Base-by-base conservation (phyloP, 1,284 basidiomycete species). In the Sphagnurus paluster region DNA sequence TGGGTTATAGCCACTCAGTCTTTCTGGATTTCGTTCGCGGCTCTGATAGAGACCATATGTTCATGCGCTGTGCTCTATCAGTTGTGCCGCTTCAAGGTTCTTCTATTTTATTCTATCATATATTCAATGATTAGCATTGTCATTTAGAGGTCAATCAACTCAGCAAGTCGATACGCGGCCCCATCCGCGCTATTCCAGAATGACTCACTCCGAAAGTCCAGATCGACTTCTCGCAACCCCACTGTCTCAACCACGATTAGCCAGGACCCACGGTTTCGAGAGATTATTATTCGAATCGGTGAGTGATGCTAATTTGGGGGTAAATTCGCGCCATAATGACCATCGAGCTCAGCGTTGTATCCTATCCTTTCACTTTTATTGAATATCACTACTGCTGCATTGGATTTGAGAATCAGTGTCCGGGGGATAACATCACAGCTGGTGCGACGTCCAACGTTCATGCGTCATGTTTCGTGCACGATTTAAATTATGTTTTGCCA, bases 1-100 rank as follows among this genome's bases (percentile, higher is more conserved):
- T 61, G 61, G 57, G 44, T 56, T 14, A 51, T 61, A 19, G 58
- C 47, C 5, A 59, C 58, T n/a, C 54, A 56, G 26, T 52, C 55
- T 1, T 47, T 57, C 25, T 63, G 61, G 61, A 48, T 56, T 5
- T 35, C 50, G 8, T 38, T 59, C 5, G 55, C 56, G 10, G 52
- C 56, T 11, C 10, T 39, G 1, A 53, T 49, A 11, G 61, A 63
- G 42, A 55, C 48, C n/a, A 23, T 57, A n/a, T 59, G 52, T 26
- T 58, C 56, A 1, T 38, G 23, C 13, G 36, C 55, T 3, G 53
- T 58, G 4, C 39, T 58, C 0, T 49, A 39, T 10, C 51, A 54
- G 43, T 43, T 59, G 36, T 52, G 46, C 28, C 14, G 43, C 29
- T 32, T 32, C 29, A 32, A 32, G 24, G 37, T 39, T 17, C 19